phyloP scores from a whole-genome alignment of 2,329 filamentous ascomycete genomes.

The Exutisphaerella laricina region DNA sequence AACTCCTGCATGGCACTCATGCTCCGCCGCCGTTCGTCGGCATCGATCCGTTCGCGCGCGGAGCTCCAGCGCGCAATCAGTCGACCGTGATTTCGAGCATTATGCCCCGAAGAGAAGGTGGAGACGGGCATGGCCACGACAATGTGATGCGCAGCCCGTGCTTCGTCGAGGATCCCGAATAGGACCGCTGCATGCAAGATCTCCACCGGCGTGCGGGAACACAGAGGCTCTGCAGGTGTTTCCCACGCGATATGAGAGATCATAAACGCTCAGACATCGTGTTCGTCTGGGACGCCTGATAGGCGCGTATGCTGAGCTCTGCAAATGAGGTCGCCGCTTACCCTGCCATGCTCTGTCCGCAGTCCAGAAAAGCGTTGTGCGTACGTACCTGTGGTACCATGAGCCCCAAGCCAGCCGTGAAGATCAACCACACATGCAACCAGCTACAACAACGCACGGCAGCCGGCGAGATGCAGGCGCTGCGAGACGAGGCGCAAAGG shows the following conservation, averaged over 20 bases:
- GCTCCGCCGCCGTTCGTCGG: constrained; percentile 26
- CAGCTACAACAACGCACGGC: constrained; percentile 1
- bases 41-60: constrained; percentile 26
- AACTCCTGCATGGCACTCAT: constrained; percentile 26
- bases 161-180: constrained; percentile 11
- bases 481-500: constrained; percentile 2
- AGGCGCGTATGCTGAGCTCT: not conserved
- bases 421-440: not conserved
- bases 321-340: not conserved
- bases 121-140: constrained; percentile 31
- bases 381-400: not conserved
- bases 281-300: no score
- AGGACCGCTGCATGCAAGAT: constrained; percentile 17
- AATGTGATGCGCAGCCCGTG: constrained; percentile 19
- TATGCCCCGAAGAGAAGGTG: constrained; percentile 23
- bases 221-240: constrained; percentile 7
- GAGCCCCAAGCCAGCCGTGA: not conserved
- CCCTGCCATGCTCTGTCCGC: no score
- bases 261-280: not conserved
- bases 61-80: constrained; percentile 26
- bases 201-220: constrained; percentile 14
- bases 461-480: no score
- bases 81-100: constrained; percentile 16
- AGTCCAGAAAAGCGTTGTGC: not conserved
- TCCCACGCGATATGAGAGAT: constrained; percentile 1